Percentiles rank a stretch among this genome's conserved stretches.
phyloP scores from a whole-genome alignment of 805 yeast species.

The Candida michaelii region DNA sequence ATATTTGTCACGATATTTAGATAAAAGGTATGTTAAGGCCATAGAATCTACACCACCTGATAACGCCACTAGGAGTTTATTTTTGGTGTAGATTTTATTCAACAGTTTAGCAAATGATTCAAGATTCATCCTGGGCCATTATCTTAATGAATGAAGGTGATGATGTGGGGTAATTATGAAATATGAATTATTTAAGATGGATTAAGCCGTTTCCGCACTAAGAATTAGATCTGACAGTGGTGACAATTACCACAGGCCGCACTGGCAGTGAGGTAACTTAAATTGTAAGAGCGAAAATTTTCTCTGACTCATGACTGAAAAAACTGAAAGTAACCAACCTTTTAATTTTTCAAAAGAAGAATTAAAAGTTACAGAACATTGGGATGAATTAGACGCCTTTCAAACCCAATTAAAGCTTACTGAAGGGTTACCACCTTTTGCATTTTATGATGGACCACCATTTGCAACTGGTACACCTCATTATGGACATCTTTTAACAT shows the following conservation, averaged over 20 bases:
- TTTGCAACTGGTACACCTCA: conserved; percentile 99
- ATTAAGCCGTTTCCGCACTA: too few species aligned
- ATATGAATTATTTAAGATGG: too few species aligned
- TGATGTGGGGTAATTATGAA: too few species aligned
- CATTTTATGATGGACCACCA: conserved; percentile 99
- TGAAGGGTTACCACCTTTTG: conserved; percentile 80
- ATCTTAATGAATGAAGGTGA: too few species aligned
- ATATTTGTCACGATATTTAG: conserved; percentile 30
- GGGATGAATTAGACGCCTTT: conserved; percentile 96
- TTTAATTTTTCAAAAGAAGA: conserved; percentile 89
- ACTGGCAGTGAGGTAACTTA: too few species aligned
- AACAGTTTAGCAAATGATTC: conserved; percentile 17
- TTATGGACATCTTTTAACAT: conserved; percentile 95
- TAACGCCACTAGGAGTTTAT: conserved; percentile 52
- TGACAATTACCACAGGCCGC: too few species aligned
- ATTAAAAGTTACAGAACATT: conserved; percentile 71
- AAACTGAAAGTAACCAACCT: conserved; percentile 15
- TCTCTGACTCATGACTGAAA: conserved; percentile 19
- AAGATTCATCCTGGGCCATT: conserved; percentile 12
- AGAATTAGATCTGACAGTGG: background rate
- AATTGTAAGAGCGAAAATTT: conserved; percentile 3
- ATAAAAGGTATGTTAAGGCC: conserved; percentile 57
- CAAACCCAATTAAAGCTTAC: conserved; percentile 80
- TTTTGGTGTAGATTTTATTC: background rate
- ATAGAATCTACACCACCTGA: conserved; percentile 86